These are phyloP conservation scores for Neobulgaria alba DNA, from an alignment of 2,329 filamentous ascomycete genomes.

Conservation along the genomic window DNA sequence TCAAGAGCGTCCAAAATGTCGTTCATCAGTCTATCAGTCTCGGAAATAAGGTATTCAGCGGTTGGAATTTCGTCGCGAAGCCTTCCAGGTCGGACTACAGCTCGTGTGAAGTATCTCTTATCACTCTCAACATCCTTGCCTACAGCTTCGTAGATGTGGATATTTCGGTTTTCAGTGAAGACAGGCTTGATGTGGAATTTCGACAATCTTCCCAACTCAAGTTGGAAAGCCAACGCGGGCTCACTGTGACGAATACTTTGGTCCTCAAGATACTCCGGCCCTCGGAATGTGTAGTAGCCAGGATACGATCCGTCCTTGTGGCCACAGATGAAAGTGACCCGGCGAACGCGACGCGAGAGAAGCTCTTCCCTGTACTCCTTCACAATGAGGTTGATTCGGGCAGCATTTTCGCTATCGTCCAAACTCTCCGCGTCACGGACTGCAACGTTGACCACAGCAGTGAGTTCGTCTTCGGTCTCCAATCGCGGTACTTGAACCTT, in stretches of 20 bases:
- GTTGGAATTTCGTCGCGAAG: slow-evolving; percentile 96
- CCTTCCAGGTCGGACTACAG: slow-evolving; percentile 86
- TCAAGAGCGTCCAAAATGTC: slow-evolving; percentile 96
- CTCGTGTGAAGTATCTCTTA: slow-evolving; percentile 97
- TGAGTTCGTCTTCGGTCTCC: slow-evolving; percentile 66
- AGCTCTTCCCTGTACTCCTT: slow-evolving; percentile 79
- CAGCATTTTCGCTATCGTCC: slow-evolving; percentile 72
- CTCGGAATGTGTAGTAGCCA: slow-evolving; percentile 97
- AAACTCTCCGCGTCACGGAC: slow-evolving; percentile 79
- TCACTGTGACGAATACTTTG: slow-evolving; percentile 95
- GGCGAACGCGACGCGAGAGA: slow-evolving; percentile 70
- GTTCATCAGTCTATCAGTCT: slow-evolving; percentile 92
- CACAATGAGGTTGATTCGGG: slow-evolving; percentile 67
- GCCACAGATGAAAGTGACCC: slow-evolving; percentile 92
- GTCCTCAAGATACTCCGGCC: slow-evolving; percentile 81
- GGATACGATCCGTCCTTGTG: slow-evolving; percentile 91
- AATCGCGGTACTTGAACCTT: slow-evolving; percentile 45
- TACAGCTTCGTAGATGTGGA: slow-evolving; percentile 95
- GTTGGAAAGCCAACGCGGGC: slow-evolving; percentile 94
- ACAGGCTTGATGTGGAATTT: slow-evolving; percentile 99
- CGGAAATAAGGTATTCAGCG: slow-evolving; percentile 96
- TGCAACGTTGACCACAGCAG: slow-evolving; percentile 86
- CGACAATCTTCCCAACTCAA: slow-evolving; percentile 84
- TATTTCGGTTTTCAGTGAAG: slow-evolving; percentile 98
- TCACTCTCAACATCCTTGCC: slow-evolving; percentile 93